A percentile compares a stretch with the other conserved stretches of the same genome.
Evolutionary conservation across 2,329 filamentous ascomycete genomes (phyloP).

Genomic region (Cytospora leucostoma): DNA sequence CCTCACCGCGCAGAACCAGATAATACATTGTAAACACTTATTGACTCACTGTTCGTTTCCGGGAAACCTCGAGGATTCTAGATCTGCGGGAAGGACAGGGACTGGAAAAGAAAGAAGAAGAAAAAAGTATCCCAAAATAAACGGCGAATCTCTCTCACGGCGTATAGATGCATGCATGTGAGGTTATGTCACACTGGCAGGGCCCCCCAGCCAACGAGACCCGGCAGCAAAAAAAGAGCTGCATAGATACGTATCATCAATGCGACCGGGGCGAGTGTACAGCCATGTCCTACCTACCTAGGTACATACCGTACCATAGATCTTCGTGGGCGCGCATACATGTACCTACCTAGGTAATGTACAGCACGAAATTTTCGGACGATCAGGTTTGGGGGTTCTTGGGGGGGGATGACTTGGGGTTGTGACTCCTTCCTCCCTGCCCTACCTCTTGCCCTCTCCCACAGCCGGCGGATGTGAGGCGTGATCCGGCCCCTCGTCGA

Average conservation of each 20-base stretch:
- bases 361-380: neutral
- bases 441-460: neutral
- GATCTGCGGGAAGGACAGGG: too few relatives aligned
- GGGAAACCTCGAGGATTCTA: neutral
- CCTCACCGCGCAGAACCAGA: neutral
- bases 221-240: neutral
- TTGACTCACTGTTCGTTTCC: neutral
- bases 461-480: neutral
- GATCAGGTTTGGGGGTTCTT: neutral
- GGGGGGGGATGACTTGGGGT: too few relatives aligned
- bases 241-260: neutral
- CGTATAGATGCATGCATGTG: neutral
- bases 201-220: neutral
- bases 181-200: neutral
- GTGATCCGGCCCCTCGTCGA: neutral
- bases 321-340: neutral
- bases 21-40: neutral
- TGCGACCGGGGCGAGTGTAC: neutral
- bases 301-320: neutral
- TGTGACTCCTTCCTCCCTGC: too few relatives aligned
- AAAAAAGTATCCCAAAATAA: neutral
- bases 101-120: too few relatives aligned
- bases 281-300: neutral
- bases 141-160: neutral
- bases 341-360: neutral